A percentile compares a stretch with the other conserved stretches of the same genome.
Conservation (phyloP, 805 yeast genomes). For the Phaffomyces thermotolerans region DNA sequence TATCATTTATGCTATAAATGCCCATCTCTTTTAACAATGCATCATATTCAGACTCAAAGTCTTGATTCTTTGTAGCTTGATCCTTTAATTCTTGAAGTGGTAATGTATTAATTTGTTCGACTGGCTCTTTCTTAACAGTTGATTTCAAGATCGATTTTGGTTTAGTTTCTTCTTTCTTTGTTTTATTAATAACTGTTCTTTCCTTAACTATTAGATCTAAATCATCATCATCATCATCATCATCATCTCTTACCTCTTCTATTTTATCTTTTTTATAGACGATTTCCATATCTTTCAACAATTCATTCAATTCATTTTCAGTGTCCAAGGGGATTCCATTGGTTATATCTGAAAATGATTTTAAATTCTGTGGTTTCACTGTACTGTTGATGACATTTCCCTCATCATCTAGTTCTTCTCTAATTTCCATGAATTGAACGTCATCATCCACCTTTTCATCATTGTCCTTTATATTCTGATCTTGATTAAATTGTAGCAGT, state of each 20-base stretch:
- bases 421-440: conserved; percentile 71
- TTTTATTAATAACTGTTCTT: conserved; percentile 2
- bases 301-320: conserved; percentile 26
- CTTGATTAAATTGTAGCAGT: conserved; percentile 12
- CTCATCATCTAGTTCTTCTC: conserved; percentile 80
- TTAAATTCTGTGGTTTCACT: conserved; percentile 32
- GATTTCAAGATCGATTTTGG: conserved; percentile 1
- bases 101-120: background rate
- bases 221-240: conserved; percentile 1
- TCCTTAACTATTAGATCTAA: conserved; percentile 2
- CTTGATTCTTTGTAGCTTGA: background rate
- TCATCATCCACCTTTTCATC: conserved; percentile 31
- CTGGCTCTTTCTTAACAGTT: background rate
- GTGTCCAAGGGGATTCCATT: conserved; percentile 6
- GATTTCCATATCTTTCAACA: conserved; percentile 22
- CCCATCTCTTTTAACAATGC: conserved; percentile 12
- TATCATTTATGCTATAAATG: conserved; percentile 5
- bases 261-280: conserved; percentile 4
- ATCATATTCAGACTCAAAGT: conserved; percentile 1
- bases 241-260: conserved; percentile 7
- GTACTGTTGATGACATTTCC: conserved; percentile 52
- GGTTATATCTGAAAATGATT: conserved; percentile 17
- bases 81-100: background rate
- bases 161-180: background rate
- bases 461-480: background rate